Percentiles rank a stretch among this genome's conserved stretches.
phyloP scores from a whole-genome alignment of 345 rosid genomes.

The Kernera saxatilis region DNA sequence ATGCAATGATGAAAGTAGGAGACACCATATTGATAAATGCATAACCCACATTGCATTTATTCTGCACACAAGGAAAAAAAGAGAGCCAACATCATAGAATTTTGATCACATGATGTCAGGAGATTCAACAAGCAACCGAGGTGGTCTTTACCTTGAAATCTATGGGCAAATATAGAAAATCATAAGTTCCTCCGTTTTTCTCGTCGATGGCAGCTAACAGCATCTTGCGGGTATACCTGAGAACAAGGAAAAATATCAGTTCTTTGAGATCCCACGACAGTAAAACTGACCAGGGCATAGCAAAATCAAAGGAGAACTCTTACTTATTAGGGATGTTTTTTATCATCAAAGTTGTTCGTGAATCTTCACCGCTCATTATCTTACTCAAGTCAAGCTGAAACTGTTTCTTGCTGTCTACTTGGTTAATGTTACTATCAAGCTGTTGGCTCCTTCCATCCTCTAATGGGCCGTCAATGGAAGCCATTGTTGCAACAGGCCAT shows the following conservation, averaged over 20 bases:
- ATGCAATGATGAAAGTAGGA: constrained; percentile 56
- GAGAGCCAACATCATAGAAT: not conserved
- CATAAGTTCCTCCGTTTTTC: constrained; percentile 55
- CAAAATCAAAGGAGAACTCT: constrained; percentile 1
- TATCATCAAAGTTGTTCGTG: constrained; percentile 52
- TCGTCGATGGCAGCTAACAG: constrained; percentile 72
- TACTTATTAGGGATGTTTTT: constrained; percentile 60
- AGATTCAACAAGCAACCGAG: not conserved
- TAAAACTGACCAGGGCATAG: not conserved
- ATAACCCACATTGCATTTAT: constrained; percentile 81
- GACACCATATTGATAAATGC: constrained; percentile 79
- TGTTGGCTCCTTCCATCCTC: constrained; percentile 56
- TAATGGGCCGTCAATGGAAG: constrained; percentile 41
- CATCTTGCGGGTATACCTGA: constrained; percentile 74
- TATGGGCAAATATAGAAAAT: constrained; percentile 71
- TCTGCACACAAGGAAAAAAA: constrained; percentile 38
- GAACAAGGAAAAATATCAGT: not conserved
- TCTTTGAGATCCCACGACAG: not conserved
- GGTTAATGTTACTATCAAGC: constrained; percentile 43
- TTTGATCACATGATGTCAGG: constrained; percentile 1
- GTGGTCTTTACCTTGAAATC: constrained; percentile 58
- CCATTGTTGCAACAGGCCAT: constrained; percentile 30
- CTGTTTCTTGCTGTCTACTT: constrained; percentile 53
- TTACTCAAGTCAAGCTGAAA: constrained; percentile 82
- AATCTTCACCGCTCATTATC: constrained; percentile 58